These are phyloP conservation scores for Fomitopsis palustris DNA, from an alignment of 1,284 basidiomycete genomes.

Conservation along the genomic window DNA sequence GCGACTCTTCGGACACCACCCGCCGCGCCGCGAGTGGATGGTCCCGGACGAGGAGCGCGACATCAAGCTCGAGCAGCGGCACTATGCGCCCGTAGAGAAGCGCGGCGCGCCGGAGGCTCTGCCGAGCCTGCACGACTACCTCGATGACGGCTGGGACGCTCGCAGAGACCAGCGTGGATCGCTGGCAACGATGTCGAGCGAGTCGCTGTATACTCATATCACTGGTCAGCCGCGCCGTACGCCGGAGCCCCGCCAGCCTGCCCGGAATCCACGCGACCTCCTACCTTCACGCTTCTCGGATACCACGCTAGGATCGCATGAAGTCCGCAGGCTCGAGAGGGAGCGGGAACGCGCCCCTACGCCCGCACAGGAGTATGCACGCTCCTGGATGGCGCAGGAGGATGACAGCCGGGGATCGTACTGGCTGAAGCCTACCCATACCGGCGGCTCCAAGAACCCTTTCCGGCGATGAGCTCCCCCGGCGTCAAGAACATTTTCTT, in stretches of 20 bases:
- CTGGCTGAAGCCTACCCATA: slow-evolving; percentile 31
- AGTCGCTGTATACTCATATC: slow-evolving; percentile 64
- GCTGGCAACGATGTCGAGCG: slow-evolving; percentile 37
- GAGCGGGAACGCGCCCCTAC: slow-evolving; percentile 34
- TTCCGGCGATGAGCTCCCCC: slow-evolving; percentile 20
- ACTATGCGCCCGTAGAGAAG: slow-evolving; percentile 42
- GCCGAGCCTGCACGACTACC: slow-evolving; percentile 27
- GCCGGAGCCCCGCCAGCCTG: slow-evolving; percentile 67
- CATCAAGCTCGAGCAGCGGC: slow-evolving; percentile 41
- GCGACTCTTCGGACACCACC: slow-evolving; percentile 50
- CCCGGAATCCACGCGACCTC: slow-evolving; percentile 40
- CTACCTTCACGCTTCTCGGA: slow-evolving; percentile 42
- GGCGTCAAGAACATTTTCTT: not conserved
- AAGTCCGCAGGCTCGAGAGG: slow-evolving; percentile 7
- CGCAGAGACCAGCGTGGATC: slow-evolving; percentile 5
- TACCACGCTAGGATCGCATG: slow-evolving; percentile 34
- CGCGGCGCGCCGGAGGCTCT: slow-evolving; percentile 44
- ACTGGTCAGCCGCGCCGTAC: slow-evolving; percentile 56
- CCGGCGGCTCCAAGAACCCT: slow-evolving; percentile 34
- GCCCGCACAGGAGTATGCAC: slow-evolving; percentile 59
- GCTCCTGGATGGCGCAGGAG: slow-evolving; percentile 31
- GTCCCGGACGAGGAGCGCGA: slow-evolving; percentile 31
- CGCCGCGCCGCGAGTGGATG: slow-evolving; percentile 22
- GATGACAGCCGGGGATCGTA: slow-evolving; percentile 24
- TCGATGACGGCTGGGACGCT: slow-evolving; percentile 10